Base-by-base conservation (phyloP, 2,329 filamentous ascomycete species). In the Fusarium neocosmosporiellum region DNA sequence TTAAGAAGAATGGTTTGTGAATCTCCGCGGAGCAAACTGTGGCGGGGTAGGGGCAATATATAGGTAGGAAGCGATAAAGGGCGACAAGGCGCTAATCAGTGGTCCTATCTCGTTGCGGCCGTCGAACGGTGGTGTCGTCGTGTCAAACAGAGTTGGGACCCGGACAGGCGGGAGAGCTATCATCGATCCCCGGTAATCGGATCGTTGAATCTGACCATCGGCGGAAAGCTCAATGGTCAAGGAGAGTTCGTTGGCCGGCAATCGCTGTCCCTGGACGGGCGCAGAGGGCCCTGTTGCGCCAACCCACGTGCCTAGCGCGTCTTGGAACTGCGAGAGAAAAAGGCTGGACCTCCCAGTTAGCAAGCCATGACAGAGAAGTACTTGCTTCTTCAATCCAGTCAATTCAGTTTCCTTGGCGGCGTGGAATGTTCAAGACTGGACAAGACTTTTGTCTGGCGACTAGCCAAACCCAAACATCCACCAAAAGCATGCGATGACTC, bases 21-120 rank as follows among this genome's bases (percentile, higher is more conserved):
- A 76, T 78, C 74, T 78, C 76, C 74, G 75, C 75, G 75, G 75
- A 77, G 75, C 41, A 22, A 37, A 46, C 29, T 29, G 41, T 66
- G 61, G 74, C 67, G 74, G 71, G 66, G 66, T 63, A 73, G 59
- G 39, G 43, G 54, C 48, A 66, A 67, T 77, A 77, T 77, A 75
- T 77, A 78, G 53, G 39, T 55, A 13, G 27, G 46, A n/a, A 39
- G 64, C 61, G 74, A 67, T 69, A 70, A 66, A 60, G 66, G 33
- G 48, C 59, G 48, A 70, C 29, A 64, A 55, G 31, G 48, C 53
- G 67, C n/a, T 57, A 50, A 8, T 10, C 46, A 68, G 63, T 61
- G 16, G 54, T 66, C 65, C 59, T 69, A 74, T 73, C 71, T 66
- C 20, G 57, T 60, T 43, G 59, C 43, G 70, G 70, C 70, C 70